These are phyloP conservation scores for Candida loeiensis DNA, from an alignment of 805 yeast genomes.

Conservation along the genomic window DNA sequence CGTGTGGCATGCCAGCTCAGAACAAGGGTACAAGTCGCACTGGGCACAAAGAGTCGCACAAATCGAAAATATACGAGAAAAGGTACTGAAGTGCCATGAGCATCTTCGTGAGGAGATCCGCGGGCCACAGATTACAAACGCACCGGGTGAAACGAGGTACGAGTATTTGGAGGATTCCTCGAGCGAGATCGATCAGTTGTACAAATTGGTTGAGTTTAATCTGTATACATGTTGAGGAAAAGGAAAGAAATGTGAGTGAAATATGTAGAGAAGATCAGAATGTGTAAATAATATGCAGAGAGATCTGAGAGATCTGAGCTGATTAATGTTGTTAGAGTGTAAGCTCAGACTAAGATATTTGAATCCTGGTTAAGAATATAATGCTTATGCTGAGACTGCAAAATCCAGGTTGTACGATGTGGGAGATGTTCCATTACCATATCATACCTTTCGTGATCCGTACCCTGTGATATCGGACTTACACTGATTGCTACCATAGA, in stretches of 20 bases:
- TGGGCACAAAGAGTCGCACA: constrained; percentile 70
- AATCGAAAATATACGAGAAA: constrained; percentile 32
- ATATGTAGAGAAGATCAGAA: background rate
- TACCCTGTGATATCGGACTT: too few species aligned
- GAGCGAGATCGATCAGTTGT: constrained; percentile 13
- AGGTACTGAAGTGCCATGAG: constrained; percentile 26
- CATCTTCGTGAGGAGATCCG: constrained; percentile 24
- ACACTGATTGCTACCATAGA: too few species aligned
- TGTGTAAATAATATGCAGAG: too few species aligned
- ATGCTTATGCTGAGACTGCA: too few species aligned
- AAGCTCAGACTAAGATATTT: too few species aligned
- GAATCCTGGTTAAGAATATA: too few species aligned
- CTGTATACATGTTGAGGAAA: constrained; percentile 27
- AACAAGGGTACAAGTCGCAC: constrained; percentile 51
- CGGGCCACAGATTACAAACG: background rate
- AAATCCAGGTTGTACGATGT: too few species aligned
- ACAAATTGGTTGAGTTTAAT: constrained; percentile 26
- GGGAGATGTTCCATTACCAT: too few species aligned
- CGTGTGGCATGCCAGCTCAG: constrained; percentile 55
- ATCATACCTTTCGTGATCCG: too few species aligned
- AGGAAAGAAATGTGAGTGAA: too few species aligned
- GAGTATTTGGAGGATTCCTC: constrained; percentile 9
- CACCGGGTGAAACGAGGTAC: constrained; percentile 5
- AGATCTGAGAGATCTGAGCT: too few species aligned
- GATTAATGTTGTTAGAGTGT: too few species aligned